phyloP scores from a whole-genome alignment of 192 early-diverging fungal genomes.

The Ambispora gerdemannii region DNA sequence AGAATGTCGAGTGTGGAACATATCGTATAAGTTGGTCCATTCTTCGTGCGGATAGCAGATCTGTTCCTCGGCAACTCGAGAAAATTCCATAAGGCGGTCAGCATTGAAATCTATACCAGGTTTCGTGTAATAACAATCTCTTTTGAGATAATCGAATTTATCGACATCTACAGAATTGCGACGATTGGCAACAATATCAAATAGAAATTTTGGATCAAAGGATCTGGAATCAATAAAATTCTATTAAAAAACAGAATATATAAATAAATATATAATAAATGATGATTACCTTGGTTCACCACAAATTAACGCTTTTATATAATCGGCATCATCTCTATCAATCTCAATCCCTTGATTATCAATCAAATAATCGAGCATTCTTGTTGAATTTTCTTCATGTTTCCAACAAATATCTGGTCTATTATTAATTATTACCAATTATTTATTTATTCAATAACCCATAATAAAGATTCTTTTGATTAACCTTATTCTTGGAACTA shows the following conservation, averaged over 20 bases:
- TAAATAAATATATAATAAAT: background rate
- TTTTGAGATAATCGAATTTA: slow-evolving; percentile 80
- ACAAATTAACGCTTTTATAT: slow-evolving; percentile 73
- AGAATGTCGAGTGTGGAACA: slow-evolving; percentile 79
- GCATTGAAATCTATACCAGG: slow-evolving; percentile 49
- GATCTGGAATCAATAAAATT: background rate
- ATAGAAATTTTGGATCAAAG: slow-evolving; percentile 43
- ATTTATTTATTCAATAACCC: background rate
- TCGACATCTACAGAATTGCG: slow-evolving; percentile 93
- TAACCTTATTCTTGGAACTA: slow-evolving; percentile 66
- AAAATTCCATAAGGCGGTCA: slow-evolving; percentile 70
- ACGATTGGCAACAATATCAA: slow-evolving; percentile 97
- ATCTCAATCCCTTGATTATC: slow-evolving; percentile 71
- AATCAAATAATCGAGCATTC: slow-evolving; percentile 81
- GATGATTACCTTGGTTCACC: slow-evolving; percentile 37
- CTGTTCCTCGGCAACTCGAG: slow-evolving; percentile 84
- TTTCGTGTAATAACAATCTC: slow-evolving; percentile 79
- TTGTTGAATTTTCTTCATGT: slow-evolving; percentile 78
- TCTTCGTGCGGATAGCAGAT: slow-evolving; percentile 91
- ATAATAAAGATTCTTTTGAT: background rate
- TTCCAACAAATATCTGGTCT: slow-evolving; percentile 57
- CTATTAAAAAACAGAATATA: background rate
- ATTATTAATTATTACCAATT: background rate
- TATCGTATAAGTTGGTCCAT: slow-evolving; percentile 80
- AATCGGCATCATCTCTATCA: slow-evolving; percentile 51